Percentiles rank a stretch among this genome's conserved stretches.
phyloP scores from a whole-genome alignment of 2,329 filamentous ascomycete genomes.

The Alternaria gansuensis region DNA sequence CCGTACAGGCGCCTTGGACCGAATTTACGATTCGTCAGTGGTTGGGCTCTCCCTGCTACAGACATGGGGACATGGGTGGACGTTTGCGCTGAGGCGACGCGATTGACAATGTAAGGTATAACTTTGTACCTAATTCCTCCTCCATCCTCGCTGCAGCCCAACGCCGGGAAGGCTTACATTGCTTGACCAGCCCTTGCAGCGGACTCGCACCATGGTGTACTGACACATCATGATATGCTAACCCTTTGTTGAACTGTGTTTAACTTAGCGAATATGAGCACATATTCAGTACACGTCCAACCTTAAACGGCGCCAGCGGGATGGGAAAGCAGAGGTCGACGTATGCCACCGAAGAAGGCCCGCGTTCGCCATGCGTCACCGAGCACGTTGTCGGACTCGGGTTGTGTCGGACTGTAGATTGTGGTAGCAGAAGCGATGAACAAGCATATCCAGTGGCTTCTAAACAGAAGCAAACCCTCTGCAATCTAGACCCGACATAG shows the following conservation, averaged over 20 bases:
- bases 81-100: slow-evolving; percentile 3
- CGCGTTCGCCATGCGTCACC: neutral
- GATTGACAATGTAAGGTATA: slow-evolving; percentile 5
- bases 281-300: neutral
- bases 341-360: slow-evolving; percentile 5
- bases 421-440: neutral
- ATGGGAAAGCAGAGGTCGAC: slow-evolving; percentile 9
- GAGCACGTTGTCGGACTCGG: neutral
- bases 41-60: neutral
- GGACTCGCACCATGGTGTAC: neutral
- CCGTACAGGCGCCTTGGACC: neutral
- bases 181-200: neutral
- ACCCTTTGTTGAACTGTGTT: neutral
- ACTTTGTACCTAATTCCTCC: neutral
- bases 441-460: neutral
- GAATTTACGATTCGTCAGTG: neutral
- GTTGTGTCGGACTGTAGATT: slow-evolving; percentile 2
- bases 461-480: neutral
- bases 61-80: neutral
- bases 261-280: neutral
- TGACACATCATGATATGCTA: slow-evolving; percentile 1
- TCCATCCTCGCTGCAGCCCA: neutral
- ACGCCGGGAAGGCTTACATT: neutral
- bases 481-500: slow-evolving; percentile 8
- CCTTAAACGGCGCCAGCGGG: neutral